phyloP scores from a whole-genome alignment of 2,329 filamentous ascomycete species.

The Myriosclerotinia scirpicola region DNA sequence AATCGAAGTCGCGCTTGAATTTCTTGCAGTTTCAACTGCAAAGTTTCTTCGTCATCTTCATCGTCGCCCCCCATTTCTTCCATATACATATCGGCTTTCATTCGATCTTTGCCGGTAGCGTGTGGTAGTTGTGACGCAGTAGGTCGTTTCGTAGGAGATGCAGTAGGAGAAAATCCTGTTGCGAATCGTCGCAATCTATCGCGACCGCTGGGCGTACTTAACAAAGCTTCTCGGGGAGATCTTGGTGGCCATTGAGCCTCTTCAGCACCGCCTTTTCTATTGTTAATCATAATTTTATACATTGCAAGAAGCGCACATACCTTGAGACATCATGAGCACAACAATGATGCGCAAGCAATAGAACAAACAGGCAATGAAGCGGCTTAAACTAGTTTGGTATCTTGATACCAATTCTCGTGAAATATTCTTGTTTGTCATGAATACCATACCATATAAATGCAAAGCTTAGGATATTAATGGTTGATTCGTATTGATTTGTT shows the following conservation, averaged over 20 bases:
- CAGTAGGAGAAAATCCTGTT: conserved; percentile 65
- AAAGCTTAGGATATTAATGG: neutral
- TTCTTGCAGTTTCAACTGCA: conserved; percentile 81
- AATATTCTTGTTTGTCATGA: conserved; percentile 12
- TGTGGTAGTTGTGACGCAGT: conserved; percentile 28
- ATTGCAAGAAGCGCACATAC: conserved; percentile 17
- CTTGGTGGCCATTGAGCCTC: conserved; percentile 59
- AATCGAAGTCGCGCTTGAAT: conserved; percentile 86
- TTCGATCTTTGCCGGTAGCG: conserved; percentile 27
- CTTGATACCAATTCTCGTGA: conserved; percentile 1
- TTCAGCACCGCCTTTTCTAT: conserved; percentile 21
- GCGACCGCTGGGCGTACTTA: conserved; percentile 74
- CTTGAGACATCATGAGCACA: conserved; percentile 21
- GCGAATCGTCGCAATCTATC: conserved; percentile 69
- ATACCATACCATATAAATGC: conserved; percentile 5
- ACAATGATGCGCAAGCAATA: conserved; percentile 13
- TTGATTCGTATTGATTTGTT: neutral
- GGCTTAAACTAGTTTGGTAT: conserved; percentile 2
- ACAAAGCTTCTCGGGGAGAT: conserved; percentile 63
- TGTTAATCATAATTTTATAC: conserved; percentile 10
- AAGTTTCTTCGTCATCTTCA: conserved; percentile 78
- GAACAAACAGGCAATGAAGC: conserved; percentile 15
- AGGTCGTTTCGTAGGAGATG: conserved; percentile 59
- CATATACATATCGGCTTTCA: conserved; percentile 40
- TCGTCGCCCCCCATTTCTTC: conserved; percentile 53